Percentiles rank a stretch among this genome's conserved stretches.
These are phyloP conservation scores for Podospora pseudopauciseta DNA, from an alignment of 495 filamentous ascomycete species.

Conservation along the genomic window DNA sequence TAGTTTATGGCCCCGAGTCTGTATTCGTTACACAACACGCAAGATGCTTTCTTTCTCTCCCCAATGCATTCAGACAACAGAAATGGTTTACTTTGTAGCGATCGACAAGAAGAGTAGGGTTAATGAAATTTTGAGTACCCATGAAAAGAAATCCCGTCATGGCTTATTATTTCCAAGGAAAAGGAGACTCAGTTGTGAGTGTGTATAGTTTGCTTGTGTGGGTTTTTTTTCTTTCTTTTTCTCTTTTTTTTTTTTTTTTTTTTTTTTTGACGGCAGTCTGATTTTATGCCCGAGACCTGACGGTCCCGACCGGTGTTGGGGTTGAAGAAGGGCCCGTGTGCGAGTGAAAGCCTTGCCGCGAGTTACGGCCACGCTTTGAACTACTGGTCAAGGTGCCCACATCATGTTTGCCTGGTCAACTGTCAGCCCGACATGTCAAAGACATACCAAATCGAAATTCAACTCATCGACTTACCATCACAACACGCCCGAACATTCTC, in stretches of 20 bases:
- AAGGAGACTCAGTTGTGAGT: slow-evolving; percentile 9
- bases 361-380: slow-evolving; percentile 38
- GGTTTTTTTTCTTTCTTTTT: background rate
- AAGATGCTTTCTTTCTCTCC: background rate
- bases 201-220: slow-evolving; percentile 6
- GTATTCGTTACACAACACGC: background rate
- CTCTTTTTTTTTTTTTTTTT: too few relatives aligned
- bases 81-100: slow-evolving; percentile 34
- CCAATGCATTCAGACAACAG: slow-evolving; percentile 18
- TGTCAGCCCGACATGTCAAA: slow-evolving; percentile 20
- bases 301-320: slow-evolving; percentile 33
- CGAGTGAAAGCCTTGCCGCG: slow-evolving; percentile 25
- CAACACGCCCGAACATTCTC: slow-evolving; percentile 97
- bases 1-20: background rate
- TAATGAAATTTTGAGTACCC: slow-evolving; percentile 15
- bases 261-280: background rate
- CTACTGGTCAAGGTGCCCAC: slow-evolving; percentile 53
- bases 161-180: slow-evolving; percentile 22
- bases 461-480: slow-evolving; percentile 64
- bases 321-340: slow-evolving; percentile 37
- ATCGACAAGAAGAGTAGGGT: slow-evolving; percentile 34
- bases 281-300: slow-evolving; percentile 31
- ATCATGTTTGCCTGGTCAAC: slow-evolving; percentile 66
- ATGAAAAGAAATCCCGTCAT: slow-evolving; percentile 9
- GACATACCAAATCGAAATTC: background rate